Base-by-base conservation (phyloP, 23 red algal species). In the Rhodosorus marinus region DNA sequence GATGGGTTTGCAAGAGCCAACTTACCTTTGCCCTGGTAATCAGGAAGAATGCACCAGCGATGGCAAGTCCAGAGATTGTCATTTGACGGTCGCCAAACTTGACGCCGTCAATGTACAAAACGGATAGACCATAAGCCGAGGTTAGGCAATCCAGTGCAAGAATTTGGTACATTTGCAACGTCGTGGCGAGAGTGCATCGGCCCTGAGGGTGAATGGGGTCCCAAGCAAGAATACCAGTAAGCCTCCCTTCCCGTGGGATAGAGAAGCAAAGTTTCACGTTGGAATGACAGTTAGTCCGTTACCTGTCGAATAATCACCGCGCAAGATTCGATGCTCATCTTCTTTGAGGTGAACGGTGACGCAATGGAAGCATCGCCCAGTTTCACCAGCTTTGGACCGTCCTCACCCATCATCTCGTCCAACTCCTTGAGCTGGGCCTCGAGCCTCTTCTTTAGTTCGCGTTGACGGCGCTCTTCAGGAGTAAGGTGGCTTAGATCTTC, bases 111-210 rank as follows among this genome's bases (percentile, higher is more conserved):
- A 98, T 55, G 41, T 85, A 74, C 22, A 98, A 64, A 4, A 98
- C 90, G 47, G 76, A 83, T 31, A 98, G 79, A 41, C 60, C 74
- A 56, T 98, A 98, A 0, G 90, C 69, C 25, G 72, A 81, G 33
- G 86, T 76, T 19, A 98, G 58, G 27, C 79, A 98, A 41, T 84
- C 81, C n/a, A 98, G 57, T 1, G 90, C 70, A 47, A 98, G 72
- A 53, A 98, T 98, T 42, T 98, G 90, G 41, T 98, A 98, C 90
- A 98, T 98, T 52, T 98, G 90, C 42, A 85, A 45, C 4, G 90
- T 98, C 2, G 77, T 98, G 1, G 78, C 78, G 11, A 98, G 75
- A 17, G 90, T 98, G 43, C 90, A 98, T 8, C 90, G 78, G 24
- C 90, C 90, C 58, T 98, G 90, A n/a, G n/a, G n/a, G n/a, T n/a